phyloP scores from a whole-genome alignment of 495 filamentous ascomycete genomes.

The Cercophora samala region DNA sequence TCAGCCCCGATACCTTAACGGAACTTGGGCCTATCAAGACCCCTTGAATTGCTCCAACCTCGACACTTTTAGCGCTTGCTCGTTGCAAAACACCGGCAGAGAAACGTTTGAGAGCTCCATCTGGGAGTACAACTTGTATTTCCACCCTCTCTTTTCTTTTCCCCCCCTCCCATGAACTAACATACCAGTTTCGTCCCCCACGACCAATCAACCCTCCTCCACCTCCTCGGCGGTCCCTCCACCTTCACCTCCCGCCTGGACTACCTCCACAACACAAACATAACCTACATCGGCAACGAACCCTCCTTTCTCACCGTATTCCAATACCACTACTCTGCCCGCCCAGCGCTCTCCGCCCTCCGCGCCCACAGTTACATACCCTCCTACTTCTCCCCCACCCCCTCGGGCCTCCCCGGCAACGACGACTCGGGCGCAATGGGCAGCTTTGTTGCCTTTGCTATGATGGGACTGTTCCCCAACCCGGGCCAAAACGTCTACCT shows the following conservation, averaged over 20 bases:
- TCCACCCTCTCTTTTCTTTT: constrained; percentile 11
- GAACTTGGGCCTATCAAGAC: constrained; percentile 66
- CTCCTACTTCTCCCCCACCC: constrained; percentile 57
- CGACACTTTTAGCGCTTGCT: constrained; percentile 53
- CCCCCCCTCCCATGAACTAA: not conserved
- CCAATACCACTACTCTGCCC: constrained; percentile 68
- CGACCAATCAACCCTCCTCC: constrained; percentile 62
- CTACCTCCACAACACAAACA: constrained; percentile 61
- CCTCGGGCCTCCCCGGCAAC: constrained; percentile 64
- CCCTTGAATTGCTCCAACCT: constrained; percentile 62
- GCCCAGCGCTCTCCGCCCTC: constrained; percentile 60
- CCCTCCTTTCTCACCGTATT: constrained; percentile 66
- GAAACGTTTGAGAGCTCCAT: constrained; percentile 71
- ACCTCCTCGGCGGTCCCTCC: constrained; percentile 56
- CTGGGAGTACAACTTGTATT: constrained; percentile 68
- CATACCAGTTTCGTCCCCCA: constrained; percentile 59
- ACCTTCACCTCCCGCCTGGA: constrained; percentile 60
- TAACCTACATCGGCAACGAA: constrained; percentile 72
- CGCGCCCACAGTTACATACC: constrained; percentile 67
- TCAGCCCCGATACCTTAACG: constrained; percentile 63
- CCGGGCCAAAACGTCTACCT: constrained; percentile 74
- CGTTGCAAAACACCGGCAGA: constrained; percentile 56
- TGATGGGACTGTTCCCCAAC: constrained; percentile 73
- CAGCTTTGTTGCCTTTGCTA: constrained; percentile 63
- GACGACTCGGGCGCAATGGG: constrained; percentile 74